Evolutionary conservation across 2,329 filamentous ascomycete species (phyloP), one percentile per base, ranked within the genome.

Genomic region (Aphanoascus verrucosus): DNA sequence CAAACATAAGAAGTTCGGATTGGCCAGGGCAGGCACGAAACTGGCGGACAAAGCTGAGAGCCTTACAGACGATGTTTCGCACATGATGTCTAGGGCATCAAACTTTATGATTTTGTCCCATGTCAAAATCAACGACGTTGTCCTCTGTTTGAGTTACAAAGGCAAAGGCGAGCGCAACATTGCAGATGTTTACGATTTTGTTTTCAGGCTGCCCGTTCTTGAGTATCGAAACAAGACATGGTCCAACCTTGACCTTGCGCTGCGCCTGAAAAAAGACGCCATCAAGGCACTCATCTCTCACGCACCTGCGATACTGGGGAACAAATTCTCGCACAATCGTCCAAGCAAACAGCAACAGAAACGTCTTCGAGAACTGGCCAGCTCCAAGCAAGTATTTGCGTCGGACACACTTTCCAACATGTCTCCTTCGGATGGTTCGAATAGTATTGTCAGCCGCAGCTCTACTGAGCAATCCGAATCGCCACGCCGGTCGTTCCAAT

Each of bases 191-290:
- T 91, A 98, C 70, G 85, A 97, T 65, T 94, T 98, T 61, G 93
- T 98, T 47, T 98, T 98, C 79, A 84, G 88, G 34, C 81, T 98
- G 71, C 93, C 93, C 2, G 85, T 86, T 1, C 83, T 98, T 45
- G 93, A 98, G 67, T 97, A 95, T 73, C 83, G 88, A 58, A 98
- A 98, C 77, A 98, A 98, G 75, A 97, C 90, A 7, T 98, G 93
- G 93, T 96, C 89, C 5, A 98, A 97, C 67, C 79, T 98, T 5
- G 93, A 98, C 64, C 80, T 98, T 8, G 90, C 91, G 0, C 77
- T 97, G 46, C 86, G 89, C 12, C 77, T 98, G 52, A 97, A 98
- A 73, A 94, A 90, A 66, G 90, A 94, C 45, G 86, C 97, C 55
- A 88, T 95, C 65, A 87, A 89, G 64, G 91, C 93, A 0, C 77